These are phyloP conservation scores for Fusarium sp. DNA, from an alignment of 2,329 filamentous ascomycete species.

Conservation along the genomic window DNA sequence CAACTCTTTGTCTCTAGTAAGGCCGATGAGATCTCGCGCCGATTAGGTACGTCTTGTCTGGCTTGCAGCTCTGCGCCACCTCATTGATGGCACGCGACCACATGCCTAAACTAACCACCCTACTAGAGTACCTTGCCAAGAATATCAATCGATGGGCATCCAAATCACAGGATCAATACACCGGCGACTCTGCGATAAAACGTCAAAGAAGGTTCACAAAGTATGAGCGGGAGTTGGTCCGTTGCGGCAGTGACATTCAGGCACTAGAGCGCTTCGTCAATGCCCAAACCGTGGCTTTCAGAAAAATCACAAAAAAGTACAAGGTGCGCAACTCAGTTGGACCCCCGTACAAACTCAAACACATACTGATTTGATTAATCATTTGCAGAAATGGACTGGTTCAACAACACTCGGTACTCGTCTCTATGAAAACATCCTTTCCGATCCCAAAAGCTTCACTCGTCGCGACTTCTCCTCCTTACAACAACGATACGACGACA, in stretches of 20 bases:
- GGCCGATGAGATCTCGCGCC: slow-evolving; percentile 77
- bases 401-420: slow-evolving; percentile 72
- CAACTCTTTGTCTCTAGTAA: slow-evolving; percentile 84
- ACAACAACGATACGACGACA: slow-evolving; percentile 61
- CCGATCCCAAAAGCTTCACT: slow-evolving; percentile 76
- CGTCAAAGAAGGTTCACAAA: slow-evolving; percentile 64
- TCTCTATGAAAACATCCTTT: slow-evolving; percentile 74
- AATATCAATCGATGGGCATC: slow-evolving; percentile 60
- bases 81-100: slow-evolving; percentile 25
- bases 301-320: slow-evolving; percentile 88
- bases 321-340: slow-evolving; percentile 52
- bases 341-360: slow-evolving; percentile 2
- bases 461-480: slow-evolving; percentile 70
- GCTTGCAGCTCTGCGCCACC: slow-evolving; percentile 11
- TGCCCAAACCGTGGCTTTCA: slow-evolving; percentile 80
- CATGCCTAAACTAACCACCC: slow-evolving; percentile 41
- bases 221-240: slow-evolving; percentile 63
- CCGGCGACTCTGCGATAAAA: slow-evolving; percentile 54
- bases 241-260: slow-evolving; percentile 76
- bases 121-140: slow-evolving; percentile 60
- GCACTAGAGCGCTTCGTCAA: slow-evolving; percentile 77
- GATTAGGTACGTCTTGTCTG: slow-evolving; percentile 65
- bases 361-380: slow-evolving; percentile 12
- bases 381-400: slow-evolving; percentile 78
- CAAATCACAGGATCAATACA: slow-evolving; percentile 49